Base-by-base conservation (phyloP, 179 eudicot species). In the Silene coronaria region DNA sequence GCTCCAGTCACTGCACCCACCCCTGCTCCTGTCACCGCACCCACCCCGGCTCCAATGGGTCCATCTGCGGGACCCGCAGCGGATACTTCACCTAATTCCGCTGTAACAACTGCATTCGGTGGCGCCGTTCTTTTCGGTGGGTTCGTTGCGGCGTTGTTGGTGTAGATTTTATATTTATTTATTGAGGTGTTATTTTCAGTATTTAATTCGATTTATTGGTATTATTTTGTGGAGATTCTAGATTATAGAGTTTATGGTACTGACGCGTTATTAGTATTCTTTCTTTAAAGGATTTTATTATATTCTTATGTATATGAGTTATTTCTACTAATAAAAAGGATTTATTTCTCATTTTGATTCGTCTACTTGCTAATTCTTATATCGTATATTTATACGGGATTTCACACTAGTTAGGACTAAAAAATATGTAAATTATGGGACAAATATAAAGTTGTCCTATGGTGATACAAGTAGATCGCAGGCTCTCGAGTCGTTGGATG, bases 91-190 rank as follows among this genome's bases (percentile, higher is more conserved):
- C 21, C 65, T 5, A 48, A 46, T 68, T 28, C 72, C 0, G 81
- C 81, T 5, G 57, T 38, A 13, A 66, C 78, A 4, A 22, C 80
- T 19, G 72, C 62, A 13, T 42, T 74, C 13, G 78, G 72, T 17
- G 81, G 81, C 2, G 84, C 78, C 13, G 38, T 75, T 53, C 17
- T 81, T 36, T 68, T 81, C 36, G 78, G 84, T 68, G 80, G 75
- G 1, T 64, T 74, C 7, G 72, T 81, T 24, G 84, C 84, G 5
- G 74, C 78, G 42, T 77, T 81, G 72, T 65, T 81, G 67, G 26
- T 81, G 12, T 81, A 77, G 72, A 24, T 73, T 57, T 71, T n/a
- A 28, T 51, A 16, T 51, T 51, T 51, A 17, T 51, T 51, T 51
- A 5, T 51, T 51, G n/a, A 17, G 57, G 57, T 13, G 17, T 51